phyloP scores from a whole-genome alignment of 2,329 filamentous ascomycete species.

The Fusarium albosuccineum region DNA sequence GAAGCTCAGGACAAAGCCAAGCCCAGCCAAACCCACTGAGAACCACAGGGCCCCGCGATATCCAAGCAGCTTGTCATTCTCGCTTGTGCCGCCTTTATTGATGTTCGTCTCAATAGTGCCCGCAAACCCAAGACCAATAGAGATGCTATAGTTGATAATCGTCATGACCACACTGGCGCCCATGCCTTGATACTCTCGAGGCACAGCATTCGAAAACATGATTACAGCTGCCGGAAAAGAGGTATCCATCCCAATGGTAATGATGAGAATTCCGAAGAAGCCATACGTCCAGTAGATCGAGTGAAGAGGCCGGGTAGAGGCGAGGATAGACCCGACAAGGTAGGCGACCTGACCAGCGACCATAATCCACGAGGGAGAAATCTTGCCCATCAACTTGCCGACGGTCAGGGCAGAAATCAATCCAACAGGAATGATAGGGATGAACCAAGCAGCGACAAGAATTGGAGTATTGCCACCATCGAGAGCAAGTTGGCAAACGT shows the following conservation, averaged over 20 bases:
- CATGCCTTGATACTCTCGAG: conserved; percentile 16
- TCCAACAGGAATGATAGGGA: conserved; percentile 53
- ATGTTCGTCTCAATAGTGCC: conserved; percentile 17
- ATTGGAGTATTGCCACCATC: conserved; percentile 56
- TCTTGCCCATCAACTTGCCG: conserved; percentile 50
- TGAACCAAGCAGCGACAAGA: conserved; percentile 54
- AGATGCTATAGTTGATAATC: conserved; percentile 25
- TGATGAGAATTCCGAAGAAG: conserved; percentile 54
- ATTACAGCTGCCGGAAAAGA: conserved; percentile 23
- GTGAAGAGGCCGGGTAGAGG: conserved; percentile 58
- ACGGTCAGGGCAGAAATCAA: conserved; percentile 57
- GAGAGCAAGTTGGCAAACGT: conserved; percentile 46
- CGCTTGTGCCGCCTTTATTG: background rate
- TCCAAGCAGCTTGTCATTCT: conserved; percentile 3
- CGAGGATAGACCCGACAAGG: conserved; percentile 53
- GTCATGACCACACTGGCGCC: conserved; percentile 21
- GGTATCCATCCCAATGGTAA: conserved; percentile 22
- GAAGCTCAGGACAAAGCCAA: conserved; percentile 15
- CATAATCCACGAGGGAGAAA: conserved; percentile 51
- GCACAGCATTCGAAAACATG: conserved; percentile 18
- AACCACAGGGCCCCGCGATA: conserved; percentile 21
- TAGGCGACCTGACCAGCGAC: conserved; percentile 57
- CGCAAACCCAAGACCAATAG: conserved; percentile 16
- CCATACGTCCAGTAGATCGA: conserved; percentile 72
- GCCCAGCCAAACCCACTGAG: conserved; percentile 11